Evolutionary conservation across 352 stramenopile species (phyloP), one percentile per base, ranked within the genome.

Genomic region (Blastocystis sp.): DNA sequence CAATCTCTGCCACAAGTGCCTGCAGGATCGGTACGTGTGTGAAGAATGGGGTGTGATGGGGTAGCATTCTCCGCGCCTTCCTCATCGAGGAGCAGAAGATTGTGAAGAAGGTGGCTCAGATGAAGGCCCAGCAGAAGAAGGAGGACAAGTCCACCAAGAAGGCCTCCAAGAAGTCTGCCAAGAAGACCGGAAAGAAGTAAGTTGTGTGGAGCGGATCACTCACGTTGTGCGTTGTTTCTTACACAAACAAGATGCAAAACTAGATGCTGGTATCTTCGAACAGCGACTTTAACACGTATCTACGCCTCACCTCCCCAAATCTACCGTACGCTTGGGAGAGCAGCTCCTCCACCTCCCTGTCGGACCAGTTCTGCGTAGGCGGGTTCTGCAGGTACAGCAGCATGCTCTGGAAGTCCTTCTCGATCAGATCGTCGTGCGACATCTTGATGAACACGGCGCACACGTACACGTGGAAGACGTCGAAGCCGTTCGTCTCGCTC

Each of bases 81-180:
- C 91, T 99, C 76, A 96, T 99, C 91, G 96, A 98, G 92, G 96
- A 99, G 92, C 96, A 98, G 91, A 98, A 98, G 95, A 98, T 98
- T 90, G 96, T 98, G 64, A 99, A 99, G 95, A 97, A 98, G 92
- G 93, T 99, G 79, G 93, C 98, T 86, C 91, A 94, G 62, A 95
- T 98, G 91, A 98, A 98, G 93, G 90, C 94, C 86, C 93, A 93
- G 90, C 93, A 94, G 91, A 90, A 89, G 69, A 91, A 91, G 86
- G 77, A 69, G n/a, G 87, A 87, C 69, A 89, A 90, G 65, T 52
- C 60, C 10, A 65, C 69, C 10, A 79, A 60, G 48, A 79, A 79
- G 41, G 60, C 48, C 11, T 64, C 41, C 19, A 79, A 79, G 69
- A 79, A 79, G 48, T 21, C 43, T 19, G 56, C 38, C 2, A 64